phyloP scores from a whole-genome alignment of 306 rosid genomes.

The Vachellia collinsii region DNA sequence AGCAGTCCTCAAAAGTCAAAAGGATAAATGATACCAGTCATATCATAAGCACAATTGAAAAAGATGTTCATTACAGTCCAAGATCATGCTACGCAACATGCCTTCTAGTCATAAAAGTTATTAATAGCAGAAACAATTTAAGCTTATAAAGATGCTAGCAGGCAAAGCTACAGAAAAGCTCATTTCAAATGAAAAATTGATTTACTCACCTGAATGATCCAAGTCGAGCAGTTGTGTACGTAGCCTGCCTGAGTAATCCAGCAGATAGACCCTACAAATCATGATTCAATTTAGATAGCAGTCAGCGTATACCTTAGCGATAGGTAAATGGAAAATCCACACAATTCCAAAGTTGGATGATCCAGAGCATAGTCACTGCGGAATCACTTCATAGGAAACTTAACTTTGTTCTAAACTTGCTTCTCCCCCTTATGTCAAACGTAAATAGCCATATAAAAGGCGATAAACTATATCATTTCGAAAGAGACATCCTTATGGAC shows the following conservation, averaged over 20 bases:
- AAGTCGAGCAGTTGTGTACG: slow-evolving; percentile 74
- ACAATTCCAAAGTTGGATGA: background rate
- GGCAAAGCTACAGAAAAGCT: background rate
- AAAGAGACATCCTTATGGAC: background rate
- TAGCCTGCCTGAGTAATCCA: slow-evolving; percentile 71
- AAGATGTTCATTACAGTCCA: background rate
- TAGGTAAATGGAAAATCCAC: background rate
- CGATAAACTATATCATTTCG: background rate
- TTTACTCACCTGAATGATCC: slow-evolving; percentile 67
- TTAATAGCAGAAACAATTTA: background rate
- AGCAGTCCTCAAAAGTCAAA: background rate
- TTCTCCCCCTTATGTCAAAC: background rate
- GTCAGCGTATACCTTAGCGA: background rate
- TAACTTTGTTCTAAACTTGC: background rate
- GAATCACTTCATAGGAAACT: background rate
- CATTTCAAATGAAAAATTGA: background rate
- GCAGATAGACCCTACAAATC: slow-evolving; percentile 71
- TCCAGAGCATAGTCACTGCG: background rate
- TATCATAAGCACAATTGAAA: background rate
- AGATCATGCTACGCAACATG: background rate
- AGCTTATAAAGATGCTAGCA: background rate
- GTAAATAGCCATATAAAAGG: background rate
- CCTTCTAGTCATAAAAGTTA: background rate
- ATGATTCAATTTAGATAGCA: slow-evolving; percentile 22
- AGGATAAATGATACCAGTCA: background rate